These are phyloP conservation scores for Gyrodon lividus DNA, from an alignment of 768 basidiomycete species.

Conservation along the genomic window DNA sequence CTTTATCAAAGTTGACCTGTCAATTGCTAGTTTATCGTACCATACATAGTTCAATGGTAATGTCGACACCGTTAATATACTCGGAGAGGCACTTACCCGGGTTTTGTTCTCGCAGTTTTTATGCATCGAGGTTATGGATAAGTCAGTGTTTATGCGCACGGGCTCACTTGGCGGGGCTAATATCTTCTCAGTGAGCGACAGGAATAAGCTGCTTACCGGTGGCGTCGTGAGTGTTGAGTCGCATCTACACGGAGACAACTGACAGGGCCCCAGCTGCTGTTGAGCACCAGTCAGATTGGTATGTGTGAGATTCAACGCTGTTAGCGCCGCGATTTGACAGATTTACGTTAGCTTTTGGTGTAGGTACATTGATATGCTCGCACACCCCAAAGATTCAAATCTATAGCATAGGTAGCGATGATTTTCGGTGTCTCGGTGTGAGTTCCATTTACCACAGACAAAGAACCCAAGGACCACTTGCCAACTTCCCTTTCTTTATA, in stretches of 20 bases:
- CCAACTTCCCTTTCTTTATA: neutral
- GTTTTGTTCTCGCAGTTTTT: neutral
- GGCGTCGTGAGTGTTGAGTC: neutral
- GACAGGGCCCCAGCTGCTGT: neutral
- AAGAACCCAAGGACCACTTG: neutral
- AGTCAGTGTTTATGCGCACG: neutral
- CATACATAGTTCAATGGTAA: conserved; percentile 4
- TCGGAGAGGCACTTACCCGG: neutral
- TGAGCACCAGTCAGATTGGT: neutral
- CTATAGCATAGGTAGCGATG: neutral
- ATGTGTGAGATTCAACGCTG: neutral
- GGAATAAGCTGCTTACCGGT: conserved; percentile 1
- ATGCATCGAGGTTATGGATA: conserved; percentile 4
- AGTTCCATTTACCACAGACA: neutral
- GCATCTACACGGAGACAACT: too few species aligned
- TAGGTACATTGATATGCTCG: neutral
- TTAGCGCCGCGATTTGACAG: neutral
- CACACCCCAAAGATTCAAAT: neutral
- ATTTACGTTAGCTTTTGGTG: neutral
- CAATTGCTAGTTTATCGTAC: neutral
- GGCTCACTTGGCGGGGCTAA: neutral
- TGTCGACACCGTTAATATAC: neutral
- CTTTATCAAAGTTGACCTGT: neutral
- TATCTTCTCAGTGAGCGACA: neutral
- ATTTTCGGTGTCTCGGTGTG: neutral